Conservation (phyloP, 202 grass and related monocot genomes). For the Saccharum hybrid region DNA sequence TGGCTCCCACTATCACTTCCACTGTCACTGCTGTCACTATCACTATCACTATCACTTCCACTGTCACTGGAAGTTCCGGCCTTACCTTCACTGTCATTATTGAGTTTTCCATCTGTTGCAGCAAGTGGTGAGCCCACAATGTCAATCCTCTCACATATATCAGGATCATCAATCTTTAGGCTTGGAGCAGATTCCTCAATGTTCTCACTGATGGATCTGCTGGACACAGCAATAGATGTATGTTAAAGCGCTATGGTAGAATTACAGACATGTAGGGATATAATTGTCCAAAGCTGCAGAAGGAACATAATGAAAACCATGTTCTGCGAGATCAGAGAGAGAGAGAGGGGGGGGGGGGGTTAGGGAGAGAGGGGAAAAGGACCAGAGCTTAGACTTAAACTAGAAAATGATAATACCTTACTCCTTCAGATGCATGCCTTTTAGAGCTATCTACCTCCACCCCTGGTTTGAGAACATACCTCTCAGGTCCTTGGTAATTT, state of each 20-base stretch:
- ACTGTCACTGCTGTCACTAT: conserved; percentile 89
- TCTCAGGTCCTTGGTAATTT: conserved; percentile 75
- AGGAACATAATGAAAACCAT: conserved; percentile 31
- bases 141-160: conserved; percentile 60
- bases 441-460: conserved; percentile 69
- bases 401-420: conserved; percentile 52
- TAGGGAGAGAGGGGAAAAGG: not conserved
- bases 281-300: conserved; percentile 29
- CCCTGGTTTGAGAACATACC: conserved; percentile 82
- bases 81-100: conserved; percentile 64
- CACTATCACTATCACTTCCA: conserved; percentile 77
- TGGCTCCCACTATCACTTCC: conserved; percentile 83
- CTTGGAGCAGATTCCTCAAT: conserved; percentile 61
- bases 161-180: conserved; percentile 58
- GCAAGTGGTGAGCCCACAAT: conserved; percentile 52
- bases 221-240: conserved; percentile 36
- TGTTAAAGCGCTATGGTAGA: conserved; percentile 48
- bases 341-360: no score
- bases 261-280: conserved; percentile 46
- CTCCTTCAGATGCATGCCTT: conserved; percentile 53
- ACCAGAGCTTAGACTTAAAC: conserved; percentile 6
- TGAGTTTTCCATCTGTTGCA: conserved; percentile 42
- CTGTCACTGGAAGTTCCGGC: conserved; percentile 68
- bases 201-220: conserved; percentile 59
- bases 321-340: not conserved